phyloP scores from a whole-genome alignment of 192 early-diverging fungal species.

The Helicostylum pulchrum region DNA sequence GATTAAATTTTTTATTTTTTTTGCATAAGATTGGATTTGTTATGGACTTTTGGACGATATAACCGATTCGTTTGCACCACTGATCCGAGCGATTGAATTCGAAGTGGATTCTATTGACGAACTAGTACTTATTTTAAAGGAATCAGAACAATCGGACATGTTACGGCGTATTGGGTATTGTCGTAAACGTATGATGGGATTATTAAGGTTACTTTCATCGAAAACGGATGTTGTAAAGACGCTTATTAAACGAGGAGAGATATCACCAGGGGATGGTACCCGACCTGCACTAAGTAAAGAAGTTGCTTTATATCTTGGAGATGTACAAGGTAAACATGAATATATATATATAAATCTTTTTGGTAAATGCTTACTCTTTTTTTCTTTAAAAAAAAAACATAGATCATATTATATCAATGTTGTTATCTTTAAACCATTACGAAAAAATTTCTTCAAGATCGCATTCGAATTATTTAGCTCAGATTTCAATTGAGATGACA shows the following conservation, averaged over 20 bases:
- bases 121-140: slow-evolving; percentile 85
- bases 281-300: slow-evolving; percentile 47
- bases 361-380: no score
- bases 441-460: slow-evolving; percentile 69
- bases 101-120: slow-evolving; percentile 98
- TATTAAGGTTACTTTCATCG: slow-evolving; percentile 63
- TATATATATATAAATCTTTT: no score
- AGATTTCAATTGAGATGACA: slow-evolving; percentile 74
- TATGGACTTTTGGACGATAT: slow-evolving; percentile 97
- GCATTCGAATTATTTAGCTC: slow-evolving; percentile 75
- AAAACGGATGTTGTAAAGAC: slow-evolving; percentile 78
- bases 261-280: slow-evolving; percentile 14
- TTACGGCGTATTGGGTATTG: slow-evolving; percentile 72
- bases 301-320: slow-evolving; percentile 72
- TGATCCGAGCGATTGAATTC: slow-evolving; percentile 84
- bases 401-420: slow-evolving; percentile 78
- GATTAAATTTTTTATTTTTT: background rate
- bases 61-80: slow-evolving; percentile 88
- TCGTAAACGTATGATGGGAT: slow-evolving; percentile 68
- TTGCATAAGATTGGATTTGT: slow-evolving; percentile 83
- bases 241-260: slow-evolving; percentile 65
- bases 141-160: slow-evolving; percentile 86
- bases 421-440: slow-evolving; percentile 74
- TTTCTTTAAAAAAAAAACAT: background rate
- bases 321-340: slow-evolving; percentile 57